A percentile compares a stretch with the other conserved stretches of the same genome.
phyloP scores from a whole-genome alignment of 768 basidiomycete genomes.

The Galerina marginata region DNA sequence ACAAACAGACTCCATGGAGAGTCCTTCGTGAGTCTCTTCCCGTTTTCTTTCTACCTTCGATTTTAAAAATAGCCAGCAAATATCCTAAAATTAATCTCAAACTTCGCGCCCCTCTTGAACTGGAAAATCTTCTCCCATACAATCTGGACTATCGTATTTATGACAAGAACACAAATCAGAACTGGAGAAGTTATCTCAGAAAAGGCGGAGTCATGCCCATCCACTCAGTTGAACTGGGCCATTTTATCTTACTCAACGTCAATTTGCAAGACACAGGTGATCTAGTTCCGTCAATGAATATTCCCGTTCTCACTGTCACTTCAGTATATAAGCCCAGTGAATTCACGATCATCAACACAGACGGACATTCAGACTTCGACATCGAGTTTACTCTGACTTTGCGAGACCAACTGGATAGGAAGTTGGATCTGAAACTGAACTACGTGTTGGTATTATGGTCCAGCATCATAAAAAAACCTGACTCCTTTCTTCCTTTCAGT shows the following conservation, averaged over 20 bases:
- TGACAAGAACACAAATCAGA: slow-evolving; percentile 92
- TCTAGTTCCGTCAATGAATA: background rate
- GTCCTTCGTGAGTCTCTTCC: slow-evolving; percentile 64
- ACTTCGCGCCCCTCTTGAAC: slow-evolving; percentile 90
- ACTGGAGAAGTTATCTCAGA: slow-evolving; percentile 92
- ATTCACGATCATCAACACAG: slow-evolving; percentile 96
- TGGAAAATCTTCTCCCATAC: slow-evolving; percentile 95
- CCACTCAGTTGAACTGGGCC: slow-evolving; percentile 91
- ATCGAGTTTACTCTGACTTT: slow-evolving; percentile 75
- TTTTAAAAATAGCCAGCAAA: slow-evolving; percentile 50
- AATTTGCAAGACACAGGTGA: slow-evolving; percentile 88
- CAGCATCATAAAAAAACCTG: background rate
- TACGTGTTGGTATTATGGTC: slow-evolving; percentile 71
- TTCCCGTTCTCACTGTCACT: background rate
- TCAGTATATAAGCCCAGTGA: slow-evolving; percentile 92
- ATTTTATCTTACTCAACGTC: slow-evolving; percentile 90
- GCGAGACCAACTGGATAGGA: slow-evolving; percentile 74
- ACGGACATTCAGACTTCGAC: slow-evolving; percentile 88
- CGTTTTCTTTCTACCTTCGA: slow-evolving; percentile 63
- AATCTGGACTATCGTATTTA: slow-evolving; percentile 96
- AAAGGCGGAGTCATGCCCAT: slow-evolving; percentile 96
- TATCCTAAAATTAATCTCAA: slow-evolving; percentile 86
- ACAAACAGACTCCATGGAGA: slow-evolving; percentile 66
- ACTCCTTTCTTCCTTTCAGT: slow-evolving; percentile 33
- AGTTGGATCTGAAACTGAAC: slow-evolving; percentile 82